Evolutionary conservation across 2,329 filamentous ascomycete species (phyloP).

Genomic region (Keithomyces neogunnii): DNA sequence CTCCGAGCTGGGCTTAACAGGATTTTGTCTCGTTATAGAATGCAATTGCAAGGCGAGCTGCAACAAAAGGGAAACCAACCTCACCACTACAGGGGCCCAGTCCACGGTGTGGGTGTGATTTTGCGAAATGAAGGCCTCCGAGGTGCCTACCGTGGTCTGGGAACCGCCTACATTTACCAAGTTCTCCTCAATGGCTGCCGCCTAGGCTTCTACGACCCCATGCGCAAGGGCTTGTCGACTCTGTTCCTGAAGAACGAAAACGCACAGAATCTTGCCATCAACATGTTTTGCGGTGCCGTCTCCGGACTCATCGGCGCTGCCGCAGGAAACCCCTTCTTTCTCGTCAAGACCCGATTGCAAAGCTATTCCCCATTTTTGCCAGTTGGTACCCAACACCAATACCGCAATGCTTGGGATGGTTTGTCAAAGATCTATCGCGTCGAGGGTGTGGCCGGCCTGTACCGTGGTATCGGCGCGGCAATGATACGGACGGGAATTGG

Average conservation of each 20-base stretch:
- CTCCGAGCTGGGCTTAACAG: neutral
- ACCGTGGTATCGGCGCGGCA: conserved; percentile 82
- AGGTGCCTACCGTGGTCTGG: conserved; percentile 82
- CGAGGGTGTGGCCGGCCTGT: conserved; percentile 76
- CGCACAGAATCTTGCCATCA: conserved; percentile 80
- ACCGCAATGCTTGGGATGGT: conserved; percentile 78
- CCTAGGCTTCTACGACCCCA: conserved; percentile 93
- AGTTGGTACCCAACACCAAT: conserved; percentile 93
- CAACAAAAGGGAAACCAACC: conserved; percentile 78
- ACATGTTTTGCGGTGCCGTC: conserved; percentile 84
- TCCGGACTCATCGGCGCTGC: conserved; percentile 88
- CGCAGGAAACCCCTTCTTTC: conserved; percentile 93
- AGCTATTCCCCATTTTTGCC: conserved; percentile 88
- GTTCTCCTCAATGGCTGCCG: conserved; percentile 93
- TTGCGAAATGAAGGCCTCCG: conserved; percentile 79
- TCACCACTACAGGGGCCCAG: conserved; percentile 80
- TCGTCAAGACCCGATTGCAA: conserved; percentile 93
- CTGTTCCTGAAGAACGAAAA: conserved; percentile 62
- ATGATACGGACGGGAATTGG: conserved; percentile 96
- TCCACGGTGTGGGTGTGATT: conserved; percentile 88
- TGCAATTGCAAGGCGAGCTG: conserved; percentile 94
- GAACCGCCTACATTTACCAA: conserved; percentile 93
- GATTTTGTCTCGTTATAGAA: conserved; percentile 36
- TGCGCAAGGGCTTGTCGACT: conserved; percentile 63
- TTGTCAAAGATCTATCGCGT: conserved; percentile 66